Conservation (phyloP, 495 filamentous ascomycete species). For the Cercophora samala region DNA sequence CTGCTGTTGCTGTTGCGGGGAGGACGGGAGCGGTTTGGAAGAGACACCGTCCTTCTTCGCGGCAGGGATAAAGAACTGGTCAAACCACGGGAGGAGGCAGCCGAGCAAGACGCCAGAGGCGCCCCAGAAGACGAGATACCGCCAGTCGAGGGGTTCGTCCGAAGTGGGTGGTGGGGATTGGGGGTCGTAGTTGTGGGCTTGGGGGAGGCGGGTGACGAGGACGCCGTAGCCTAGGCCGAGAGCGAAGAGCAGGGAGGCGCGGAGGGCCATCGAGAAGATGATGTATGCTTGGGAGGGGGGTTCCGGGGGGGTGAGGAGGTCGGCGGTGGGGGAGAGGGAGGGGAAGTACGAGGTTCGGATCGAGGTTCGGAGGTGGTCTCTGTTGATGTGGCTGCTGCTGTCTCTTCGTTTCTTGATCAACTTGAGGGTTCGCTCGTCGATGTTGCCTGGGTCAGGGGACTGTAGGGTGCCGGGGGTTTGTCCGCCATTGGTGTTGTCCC, state of each 20-base stretch:
- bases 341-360: slow-evolving; percentile 1
- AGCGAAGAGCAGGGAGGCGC: slow-evolving; percentile 67
- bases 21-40: neutral
- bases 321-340: slow-evolving; percentile 1
- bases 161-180: neutral
- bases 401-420: slow-evolving; percentile 19
- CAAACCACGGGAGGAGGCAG: slow-evolving; percentile 78
- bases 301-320: slow-evolving; percentile 4
- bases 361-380: neutral
- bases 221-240: slow-evolving; percentile 83
- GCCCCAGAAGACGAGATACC: slow-evolving; percentile 79
- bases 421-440: slow-evolving; percentile 24
- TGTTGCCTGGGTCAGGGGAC: slow-evolving; percentile 1
- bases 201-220: slow-evolving; percentile 69
- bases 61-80: slow-evolving; percentile 50
- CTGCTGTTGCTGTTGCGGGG: neutral
- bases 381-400: slow-evolving; percentile 26
- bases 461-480: slow-evolving; percentile 9
- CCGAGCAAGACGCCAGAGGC: slow-evolving; percentile 72
- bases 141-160: slow-evolving; percentile 38
- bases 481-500: slow-evolving; percentile 44
- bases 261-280: slow-evolving; percentile 41
- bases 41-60: slow-evolving; percentile 3
- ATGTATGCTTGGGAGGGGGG: neutral
- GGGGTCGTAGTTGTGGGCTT: slow-evolving; percentile 12